Percentiles rank a stretch among this genome's conserved stretches.
phyloP scores from a whole-genome alignment of 345 rosid species.

The Syzygium aromaticum region DNA sequence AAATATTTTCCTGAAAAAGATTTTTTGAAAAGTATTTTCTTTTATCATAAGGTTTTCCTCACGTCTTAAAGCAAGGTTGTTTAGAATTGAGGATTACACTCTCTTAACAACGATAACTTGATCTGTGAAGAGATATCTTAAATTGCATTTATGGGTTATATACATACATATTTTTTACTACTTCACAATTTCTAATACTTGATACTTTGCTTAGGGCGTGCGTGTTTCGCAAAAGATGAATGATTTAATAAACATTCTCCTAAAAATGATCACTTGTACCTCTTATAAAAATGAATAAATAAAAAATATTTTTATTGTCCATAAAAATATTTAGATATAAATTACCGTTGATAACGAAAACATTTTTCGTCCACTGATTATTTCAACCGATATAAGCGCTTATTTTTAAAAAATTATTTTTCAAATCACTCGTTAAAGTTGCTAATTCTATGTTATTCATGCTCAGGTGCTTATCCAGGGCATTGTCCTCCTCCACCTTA shows the following conservation, averaged over 20 bases:
- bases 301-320: no score
- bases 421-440: not conserved
- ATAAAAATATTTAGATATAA: fast-evolving
- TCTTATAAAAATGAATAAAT: no score
- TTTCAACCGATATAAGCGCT: fast-evolving
- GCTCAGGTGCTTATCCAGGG: constrained; percentile 52
- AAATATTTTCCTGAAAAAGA: no score
- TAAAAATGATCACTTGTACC: fast-evolving
- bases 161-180: no score
- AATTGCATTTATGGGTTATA: fast-evolving
- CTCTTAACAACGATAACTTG: fast-evolving
- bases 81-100: not conserved
- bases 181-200: not conserved
- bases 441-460: not conserved
- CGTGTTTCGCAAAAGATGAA: fast-evolving
- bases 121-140: not conserved
- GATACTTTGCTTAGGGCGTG: not conserved
- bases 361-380: fast-evolving
- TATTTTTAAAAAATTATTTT: no score
- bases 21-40: no score
- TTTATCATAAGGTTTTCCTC: no score
- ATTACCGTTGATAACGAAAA: fast-evolving
- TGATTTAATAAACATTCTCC: fast-evolving
- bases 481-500: constrained; percentile 51
- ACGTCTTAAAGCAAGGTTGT: fast-evolving